Conservation (phyloP, 2,329 filamentous ascomycete species). For the Camillea tinctor region DNA sequence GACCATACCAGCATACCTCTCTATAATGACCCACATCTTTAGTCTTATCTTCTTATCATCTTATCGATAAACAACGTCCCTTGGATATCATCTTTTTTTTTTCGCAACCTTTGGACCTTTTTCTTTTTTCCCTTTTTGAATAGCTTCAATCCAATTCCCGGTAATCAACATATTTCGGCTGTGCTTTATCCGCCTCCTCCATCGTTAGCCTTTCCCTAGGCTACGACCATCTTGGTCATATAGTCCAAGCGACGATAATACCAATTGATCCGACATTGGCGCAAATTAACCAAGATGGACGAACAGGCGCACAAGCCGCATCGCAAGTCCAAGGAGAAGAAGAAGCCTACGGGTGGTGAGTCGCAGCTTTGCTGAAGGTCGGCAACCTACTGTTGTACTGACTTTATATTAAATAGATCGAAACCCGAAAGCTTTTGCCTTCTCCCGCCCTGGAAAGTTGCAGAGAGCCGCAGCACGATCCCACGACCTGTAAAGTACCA, state of each 20-base stretch:
- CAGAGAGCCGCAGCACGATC: constrained; percentile 68
- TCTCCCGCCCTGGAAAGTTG: constrained; percentile 76
- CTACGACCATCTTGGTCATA: neutral
- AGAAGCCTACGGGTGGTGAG: constrained; percentile 64
- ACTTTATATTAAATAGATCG: constrained; percentile 49
- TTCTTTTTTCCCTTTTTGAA: neutral
- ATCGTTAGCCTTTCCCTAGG: neutral
- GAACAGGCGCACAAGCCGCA: constrained; percentile 84
- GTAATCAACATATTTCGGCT: neutral
- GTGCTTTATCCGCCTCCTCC: neutral
- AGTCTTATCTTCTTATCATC: constrained; percentile 2
- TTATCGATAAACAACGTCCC: constrained; percentile 17
- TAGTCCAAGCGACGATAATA: neutral
- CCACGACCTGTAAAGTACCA: constrained; percentile 23
- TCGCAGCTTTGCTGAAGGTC: constrained; percentile 4
- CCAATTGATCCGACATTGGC: neutral
- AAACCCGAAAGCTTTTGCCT: constrained; percentile 90
- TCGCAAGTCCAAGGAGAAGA: constrained; percentile 85
- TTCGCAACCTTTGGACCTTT: neutral
- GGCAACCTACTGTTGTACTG: constrained; percentile 14
- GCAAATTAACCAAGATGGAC: constrained; percentile 57
- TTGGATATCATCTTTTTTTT: constrained; percentile 6
- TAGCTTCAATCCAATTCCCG: neutral
- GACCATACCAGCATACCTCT: too few species aligned
- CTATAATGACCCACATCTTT: neutral